Percentiles rank a stretch among this genome's conserved stretches.
Conservation (phyloP, 192 early-diverging fungal genomes). For the Backusella mclennaniae region DNA sequence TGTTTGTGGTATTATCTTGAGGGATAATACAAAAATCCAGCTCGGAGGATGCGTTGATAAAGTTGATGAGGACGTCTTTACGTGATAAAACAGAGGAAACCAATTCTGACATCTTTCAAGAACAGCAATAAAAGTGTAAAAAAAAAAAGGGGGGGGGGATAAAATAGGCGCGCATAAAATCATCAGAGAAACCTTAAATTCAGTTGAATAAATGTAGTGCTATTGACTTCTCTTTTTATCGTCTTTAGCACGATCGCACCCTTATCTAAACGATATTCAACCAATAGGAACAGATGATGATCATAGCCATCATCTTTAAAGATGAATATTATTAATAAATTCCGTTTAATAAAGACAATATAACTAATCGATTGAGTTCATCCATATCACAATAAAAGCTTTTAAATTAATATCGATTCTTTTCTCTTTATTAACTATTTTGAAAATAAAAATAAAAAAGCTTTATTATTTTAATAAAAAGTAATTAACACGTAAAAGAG, state of each 20-base stretch:
- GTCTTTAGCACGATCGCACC: no score
- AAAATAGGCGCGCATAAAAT: not conserved
- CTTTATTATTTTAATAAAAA: not conserved
- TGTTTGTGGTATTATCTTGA: not conserved
- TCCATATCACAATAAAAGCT: no score
- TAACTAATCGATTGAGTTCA: no score
- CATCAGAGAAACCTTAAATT: no score
- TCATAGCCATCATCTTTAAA: no score
- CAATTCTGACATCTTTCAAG: not conserved
- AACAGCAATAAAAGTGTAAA: not conserved
- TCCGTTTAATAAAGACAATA: not conserved
- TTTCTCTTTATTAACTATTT: no score
- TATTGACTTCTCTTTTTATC: no score
- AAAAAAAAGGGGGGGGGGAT: not conserved
- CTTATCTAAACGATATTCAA: no score
- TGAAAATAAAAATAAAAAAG: not conserved
- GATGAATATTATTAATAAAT: no score
- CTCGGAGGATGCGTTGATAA: not conserved
- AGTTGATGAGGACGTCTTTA: not conserved
- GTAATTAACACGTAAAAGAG: not conserved
- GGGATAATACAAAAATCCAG: slow-evolving; percentile 2
- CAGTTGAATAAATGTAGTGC: no score
- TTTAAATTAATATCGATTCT: no score
- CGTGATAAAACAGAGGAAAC: not conserved
- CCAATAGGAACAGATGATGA: no score